These are phyloP conservation scores for Capillidium heterosporum DNA, from an alignment of 371 early-diverging fungal genomes.

Conservation along the genomic window DNA sequence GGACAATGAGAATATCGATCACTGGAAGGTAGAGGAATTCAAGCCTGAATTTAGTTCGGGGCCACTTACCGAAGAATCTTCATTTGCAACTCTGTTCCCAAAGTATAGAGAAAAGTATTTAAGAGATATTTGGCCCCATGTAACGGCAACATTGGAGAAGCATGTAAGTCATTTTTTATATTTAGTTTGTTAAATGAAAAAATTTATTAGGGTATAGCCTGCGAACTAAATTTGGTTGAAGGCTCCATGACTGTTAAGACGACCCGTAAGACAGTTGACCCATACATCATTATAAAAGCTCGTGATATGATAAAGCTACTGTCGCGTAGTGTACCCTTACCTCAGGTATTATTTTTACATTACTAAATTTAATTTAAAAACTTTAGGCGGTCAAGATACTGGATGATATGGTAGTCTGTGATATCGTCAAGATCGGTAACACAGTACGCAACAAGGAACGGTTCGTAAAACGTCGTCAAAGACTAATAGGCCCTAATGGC, in stretches of 20 bases:
- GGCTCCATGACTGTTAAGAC: conserved; percentile 97
- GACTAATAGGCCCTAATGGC: conserved; percentile 94
- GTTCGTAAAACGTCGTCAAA: conserved; percentile 94
- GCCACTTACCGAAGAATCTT: conserved; percentile 90
- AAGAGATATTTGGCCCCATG: conserved; percentile 86
- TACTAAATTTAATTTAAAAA: not conserved
- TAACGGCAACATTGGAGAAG: conserved; percentile 72
- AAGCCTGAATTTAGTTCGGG: conserved; percentile 54
- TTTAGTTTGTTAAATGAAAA: not conserved
- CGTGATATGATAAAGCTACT: conserved; percentile 93
- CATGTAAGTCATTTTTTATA: conserved; percentile 21
- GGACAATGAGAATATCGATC: conserved; percentile 88
- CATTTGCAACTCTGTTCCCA: conserved; percentile 96
- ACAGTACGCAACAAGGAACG: conserved; percentile 88
- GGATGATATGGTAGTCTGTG: conserved; percentile 87
- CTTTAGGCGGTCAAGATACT: conserved; percentile 65
- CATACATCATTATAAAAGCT: conserved; percentile 91
- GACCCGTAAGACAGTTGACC: conserved; percentile 93
- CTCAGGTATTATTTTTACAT: conserved; percentile 38
- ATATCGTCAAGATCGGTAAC: conserved; percentile 95
- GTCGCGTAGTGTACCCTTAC: conserved; percentile 86
- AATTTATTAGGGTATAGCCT: conserved; percentile 55
- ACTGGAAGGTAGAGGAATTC: conserved; percentile 88
- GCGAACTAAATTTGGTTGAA: conserved; percentile 88
- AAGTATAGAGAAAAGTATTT: conserved; percentile 96